Conservation (phyloP, 306 rosid genomes). For the Myrica gale region DNA sequence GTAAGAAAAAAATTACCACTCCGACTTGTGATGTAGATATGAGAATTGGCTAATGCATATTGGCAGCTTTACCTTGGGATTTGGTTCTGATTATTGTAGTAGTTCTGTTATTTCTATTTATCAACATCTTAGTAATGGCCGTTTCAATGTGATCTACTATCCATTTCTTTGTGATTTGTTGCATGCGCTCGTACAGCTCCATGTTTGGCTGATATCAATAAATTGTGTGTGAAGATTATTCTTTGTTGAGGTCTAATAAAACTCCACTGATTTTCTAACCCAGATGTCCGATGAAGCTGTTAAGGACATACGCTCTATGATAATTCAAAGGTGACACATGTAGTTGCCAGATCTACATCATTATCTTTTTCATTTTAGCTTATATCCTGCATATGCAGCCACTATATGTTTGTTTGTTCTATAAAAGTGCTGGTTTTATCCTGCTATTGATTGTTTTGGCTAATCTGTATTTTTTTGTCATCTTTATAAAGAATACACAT, state of each 20-base stretch:
- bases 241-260: constrained; percentile 27
- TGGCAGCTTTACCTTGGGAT: not conserved
- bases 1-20: not conserved
- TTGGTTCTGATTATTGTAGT: not conserved
- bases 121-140: not conserved
- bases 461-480: not conserved
- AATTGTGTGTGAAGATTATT: constrained; percentile 22
- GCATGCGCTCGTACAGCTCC: constrained; percentile 9
- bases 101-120: no score
- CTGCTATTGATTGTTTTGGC: not conserved
- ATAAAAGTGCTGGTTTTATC: not conserved
- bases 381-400: constrained; percentile 1
- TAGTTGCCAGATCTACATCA: constrained; percentile 10
- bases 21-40: not conserved
- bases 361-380: constrained; percentile 8
- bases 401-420: not conserved
- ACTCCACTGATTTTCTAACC: constrained; percentile 18
- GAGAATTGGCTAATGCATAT: not conserved
- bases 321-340: constrained; percentile 62
- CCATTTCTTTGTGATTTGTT: not conserved
- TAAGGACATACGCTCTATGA: constrained; percentile 58
- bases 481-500: not conserved
- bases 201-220: not conserved
- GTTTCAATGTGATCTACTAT: not conserved
- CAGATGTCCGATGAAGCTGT: constrained; percentile 95